These are phyloP conservation scores for Arthroderma uncinatum DNA, from an alignment of 2,329 filamentous ascomycete species.

Conservation along the genomic window DNA sequence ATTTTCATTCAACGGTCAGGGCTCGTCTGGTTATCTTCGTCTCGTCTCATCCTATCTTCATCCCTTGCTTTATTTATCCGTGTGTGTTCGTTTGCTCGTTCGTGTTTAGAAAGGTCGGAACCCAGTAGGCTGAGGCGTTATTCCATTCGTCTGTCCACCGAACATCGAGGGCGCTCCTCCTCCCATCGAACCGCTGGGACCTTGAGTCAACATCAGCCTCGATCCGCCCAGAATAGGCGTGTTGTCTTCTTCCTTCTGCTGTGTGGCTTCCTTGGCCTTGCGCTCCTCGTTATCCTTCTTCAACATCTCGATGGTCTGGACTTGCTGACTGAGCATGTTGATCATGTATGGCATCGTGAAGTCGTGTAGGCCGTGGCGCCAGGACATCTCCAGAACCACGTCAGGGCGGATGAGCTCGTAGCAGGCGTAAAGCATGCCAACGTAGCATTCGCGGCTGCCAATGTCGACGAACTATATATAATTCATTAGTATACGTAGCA, in stretches of 20 bases:
- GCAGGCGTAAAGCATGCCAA: constrained; percentile 98
- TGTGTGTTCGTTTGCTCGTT: not conserved
- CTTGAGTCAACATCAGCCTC: constrained; percentile 91
- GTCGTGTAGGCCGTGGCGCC: constrained; percentile 87
- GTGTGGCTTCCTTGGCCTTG: constrained; percentile 58
- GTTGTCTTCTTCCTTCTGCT: constrained; percentile 84
- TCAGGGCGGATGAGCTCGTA: constrained; percentile 94
- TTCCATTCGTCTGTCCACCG: constrained; percentile 67
- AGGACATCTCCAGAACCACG: constrained; percentile 87
- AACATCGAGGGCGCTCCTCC: constrained; percentile 45
- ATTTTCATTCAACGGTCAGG: not conserved
- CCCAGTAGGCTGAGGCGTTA: constrained; percentile 78
- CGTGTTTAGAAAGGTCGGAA: constrained; percentile 45
- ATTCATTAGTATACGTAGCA: not conserved
- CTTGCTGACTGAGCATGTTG: constrained; percentile 89
- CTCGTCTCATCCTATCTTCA: not conserved
- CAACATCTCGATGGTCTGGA: constrained; percentile 67
- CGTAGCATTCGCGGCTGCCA: constrained; percentile 96
- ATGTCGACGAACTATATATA: constrained; percentile 82
- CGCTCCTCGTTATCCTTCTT: constrained; percentile 96
- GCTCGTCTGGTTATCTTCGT: not conserved
- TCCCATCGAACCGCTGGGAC: constrained; percentile 42
- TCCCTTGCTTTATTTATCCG: not conserved
- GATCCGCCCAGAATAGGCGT: constrained; percentile 83
- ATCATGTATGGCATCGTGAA: constrained; percentile 99